A percentile compares a stretch with the other conserved stretches of the same genome.
Evolutionary conservation across 495 filamentous ascomycete species (phyloP).

Genomic region (Astrocystis sublimbata): DNA sequence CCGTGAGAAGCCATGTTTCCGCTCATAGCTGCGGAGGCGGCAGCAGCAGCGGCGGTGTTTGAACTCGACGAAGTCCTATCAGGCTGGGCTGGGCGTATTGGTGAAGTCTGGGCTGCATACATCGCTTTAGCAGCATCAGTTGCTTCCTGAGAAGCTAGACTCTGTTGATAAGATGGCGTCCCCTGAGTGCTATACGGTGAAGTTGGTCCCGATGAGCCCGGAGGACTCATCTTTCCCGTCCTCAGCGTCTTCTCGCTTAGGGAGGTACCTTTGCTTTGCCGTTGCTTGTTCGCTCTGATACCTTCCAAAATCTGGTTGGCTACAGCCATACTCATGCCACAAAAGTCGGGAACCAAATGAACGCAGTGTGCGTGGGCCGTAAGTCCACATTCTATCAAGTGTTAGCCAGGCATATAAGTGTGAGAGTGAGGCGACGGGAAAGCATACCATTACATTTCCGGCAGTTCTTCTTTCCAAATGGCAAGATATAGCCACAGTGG

Average conservation of each 20-base stretch:
- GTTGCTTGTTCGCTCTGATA: conserved; percentile 60
- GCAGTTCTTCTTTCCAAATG: conserved; percentile 90
- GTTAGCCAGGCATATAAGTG: conserved; percentile 25
- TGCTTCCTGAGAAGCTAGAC: conserved; percentile 46
- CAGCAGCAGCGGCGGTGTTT: conserved; percentile 46
- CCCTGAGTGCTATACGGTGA: conserved; percentile 30
- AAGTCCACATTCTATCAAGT: conserved; percentile 75
- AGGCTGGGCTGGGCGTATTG: conserved; percentile 40
- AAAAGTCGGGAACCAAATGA: conserved; percentile 98
- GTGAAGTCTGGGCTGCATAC: conserved; percentile 52
- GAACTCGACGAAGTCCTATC: conserved; percentile 44
- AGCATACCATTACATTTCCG: conserved; percentile 82
- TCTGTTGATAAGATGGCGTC: conserved; percentile 35
- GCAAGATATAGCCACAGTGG: conserved; percentile 97
- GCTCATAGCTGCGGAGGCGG: conserved; percentile 50
- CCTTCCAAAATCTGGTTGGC: conserved; percentile 88
- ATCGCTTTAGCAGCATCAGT: conserved; percentile 54
- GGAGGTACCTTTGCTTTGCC: conserved; percentile 51
- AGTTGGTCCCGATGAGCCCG: conserved; percentile 32
- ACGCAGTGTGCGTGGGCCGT: conserved; percentile 89
- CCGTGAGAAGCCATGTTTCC: conserved; percentile 35
- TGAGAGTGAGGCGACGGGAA: conserved; percentile 4
- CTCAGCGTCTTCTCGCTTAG: conserved; percentile 69
- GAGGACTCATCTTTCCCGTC: conserved; percentile 46
- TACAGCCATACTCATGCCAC: conserved; percentile 97